Conservation (phyloP, 257 asterid genomes). For the Datura wrightii region DNA sequence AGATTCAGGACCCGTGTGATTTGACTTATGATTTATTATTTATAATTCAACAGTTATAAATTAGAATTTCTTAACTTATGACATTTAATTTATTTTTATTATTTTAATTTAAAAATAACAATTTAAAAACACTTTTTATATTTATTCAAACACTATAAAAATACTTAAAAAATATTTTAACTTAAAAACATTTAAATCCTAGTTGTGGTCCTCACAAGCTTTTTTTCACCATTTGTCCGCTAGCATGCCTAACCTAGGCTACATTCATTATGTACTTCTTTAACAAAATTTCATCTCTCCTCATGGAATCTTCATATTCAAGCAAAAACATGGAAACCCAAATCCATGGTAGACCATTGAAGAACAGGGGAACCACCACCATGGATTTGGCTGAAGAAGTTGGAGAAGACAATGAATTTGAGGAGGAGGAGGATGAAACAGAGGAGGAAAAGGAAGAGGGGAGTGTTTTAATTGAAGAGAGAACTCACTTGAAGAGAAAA, state of each 20-base stretch:
- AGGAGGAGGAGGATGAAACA: slow-evolving; percentile 37
- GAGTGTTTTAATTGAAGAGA: slow-evolving; percentile 21
- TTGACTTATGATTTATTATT: too few relatives aligned
- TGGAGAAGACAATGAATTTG: slow-evolving; percentile 25
- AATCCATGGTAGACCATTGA: slow-evolving; percentile 32
- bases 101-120: too few relatives aligned
- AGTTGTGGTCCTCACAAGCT: slow-evolving; percentile 50
- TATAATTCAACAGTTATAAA: too few relatives aligned
- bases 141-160: too few relatives aligned
- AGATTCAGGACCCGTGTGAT: too few relatives aligned
- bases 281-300: neutral
- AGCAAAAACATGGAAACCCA: slow-evolving; percentile 29
- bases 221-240: slow-evolving; percentile 26
- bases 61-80: too few relatives aligned
- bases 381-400: slow-evolving; percentile 34
- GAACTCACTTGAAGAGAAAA: slow-evolving; percentile 45
- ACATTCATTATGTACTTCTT: slow-evolving; percentile 25
- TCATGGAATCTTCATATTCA: neutral
- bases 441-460: slow-evolving; percentile 21
- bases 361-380: slow-evolving; percentile 33
- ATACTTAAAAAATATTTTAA: too few relatives aligned
- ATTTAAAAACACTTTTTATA: too few relatives aligned
- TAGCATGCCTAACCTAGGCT: neutral
- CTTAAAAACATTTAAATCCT: too few relatives aligned
- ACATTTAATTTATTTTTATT: too few relatives aligned